Evolutionary conservation across 305 asterid genomes (phyloP), one percentile per base, ranked within the genome.

Genomic region (Solanum hybrid): DNA sequence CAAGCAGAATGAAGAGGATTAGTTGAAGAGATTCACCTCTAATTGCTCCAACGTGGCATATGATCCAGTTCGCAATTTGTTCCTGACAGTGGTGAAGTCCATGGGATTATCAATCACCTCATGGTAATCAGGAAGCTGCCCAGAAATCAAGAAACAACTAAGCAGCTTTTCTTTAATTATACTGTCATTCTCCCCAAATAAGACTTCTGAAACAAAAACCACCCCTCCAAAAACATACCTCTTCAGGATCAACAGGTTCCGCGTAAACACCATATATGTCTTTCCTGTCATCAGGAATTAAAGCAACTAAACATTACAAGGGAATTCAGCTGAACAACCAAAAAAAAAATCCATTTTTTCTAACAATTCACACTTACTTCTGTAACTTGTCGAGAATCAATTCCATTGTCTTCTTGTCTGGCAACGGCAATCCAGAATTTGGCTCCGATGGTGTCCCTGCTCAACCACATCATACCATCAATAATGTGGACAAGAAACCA

Each of bases 201-300:
- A 41, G 29, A 84, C 76, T 84, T 84, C 36, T 10, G 37, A 79
- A 79, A 89, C 86, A 37, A 89, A 24, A 36, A 36, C 41, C 17
- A 22, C 26, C 45, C 45, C 77, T 51, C 88, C 88, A 38, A 88
- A 70, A 34, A 81, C 91, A 90, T 91, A 98, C 99, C 98, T 98
- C 99, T 87, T 97, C 99, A 29, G 99, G 99, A 94, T 98, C 99
- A 91, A 96, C 99, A 0, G 99, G 99, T 84, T 97, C 99, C 4
- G 99, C 98, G 92, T 95, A 98, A 79, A 98, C 99, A 82, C 98
- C 99, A 83, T 98, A 98, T 36, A 95, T 93, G 92, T 98, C 99
- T 91, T 98, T 98, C 98, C 99, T 98, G 98, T 89, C 93, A 93
- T 90, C 77, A 75, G 26, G 57, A 90, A 91, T 37, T 88, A 89